Base-by-base conservation (phyloP, 176 grass and related monocot genomes). In the Phyllostachys edulis region DNA sequence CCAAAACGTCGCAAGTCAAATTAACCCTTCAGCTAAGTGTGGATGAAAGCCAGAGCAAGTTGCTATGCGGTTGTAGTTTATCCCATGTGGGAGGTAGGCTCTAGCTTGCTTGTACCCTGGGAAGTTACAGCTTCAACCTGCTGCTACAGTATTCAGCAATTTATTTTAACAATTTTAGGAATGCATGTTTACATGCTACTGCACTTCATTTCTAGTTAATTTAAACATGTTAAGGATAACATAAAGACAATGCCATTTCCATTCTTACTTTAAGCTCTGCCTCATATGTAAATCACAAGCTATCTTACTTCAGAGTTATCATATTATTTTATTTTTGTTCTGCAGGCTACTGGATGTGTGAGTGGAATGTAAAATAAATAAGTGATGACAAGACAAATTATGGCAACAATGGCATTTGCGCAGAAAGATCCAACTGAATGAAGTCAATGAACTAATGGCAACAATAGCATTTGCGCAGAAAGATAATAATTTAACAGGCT, bases 291-390 rank as follows among this genome's bases (percentile, higher is more conserved):
- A 54, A 66, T 65, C 69, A 65, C 18, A 63, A 63, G 42, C 6
- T 17, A 71, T 86, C 68, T 37, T 26, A 20, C 61, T 79, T 71
- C 56, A 67, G 12, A 74, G 45, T 46, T 46, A 46, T 2, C 44
- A 56, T 73, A 16, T 63, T 49, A 14, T 69, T 76, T 68, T 59
- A 37, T 20, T 63, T 85, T 81, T 46, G 49, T 73, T 57, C 44
- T 47, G 50, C 20, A 78, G 23, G 67, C 39, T 59, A 68, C 21
- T 82, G 21, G 52, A 38, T 76, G 44, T 38, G 46, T 12, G 14
- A 14, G 44, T 46, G 2, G 32, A 34, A 34, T 34, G 39, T 40
- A 72, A 21, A 77, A 65, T 14, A 67, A 80, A 18, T 36, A 87
- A 75, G 34, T 69, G n/a, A 71, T 29, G 54, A 52, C 20, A 75